These are phyloP conservation scores for Kwoniella pini DNA, from an alignment of 768 basidiomycete species.

Conservation along the genomic window DNA sequence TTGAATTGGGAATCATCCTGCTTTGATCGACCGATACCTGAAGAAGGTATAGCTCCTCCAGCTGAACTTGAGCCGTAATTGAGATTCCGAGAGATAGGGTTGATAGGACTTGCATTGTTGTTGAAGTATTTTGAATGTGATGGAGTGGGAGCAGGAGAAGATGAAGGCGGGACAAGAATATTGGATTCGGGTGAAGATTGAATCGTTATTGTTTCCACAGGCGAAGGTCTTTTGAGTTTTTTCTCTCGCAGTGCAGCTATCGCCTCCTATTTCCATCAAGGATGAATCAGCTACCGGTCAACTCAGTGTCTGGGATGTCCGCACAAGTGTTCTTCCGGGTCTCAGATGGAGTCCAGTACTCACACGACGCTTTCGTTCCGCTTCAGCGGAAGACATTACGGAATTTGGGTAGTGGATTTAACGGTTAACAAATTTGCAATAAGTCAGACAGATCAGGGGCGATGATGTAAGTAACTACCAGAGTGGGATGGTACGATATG, in stretches of 20 bases:
- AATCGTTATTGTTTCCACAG: neutral
- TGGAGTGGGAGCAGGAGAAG: constrained; percentile 21
- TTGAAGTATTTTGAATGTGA: neutral
- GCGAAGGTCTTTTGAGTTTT: constrained; percentile 9
- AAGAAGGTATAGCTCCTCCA: constrained; percentile 19
- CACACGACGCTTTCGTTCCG: constrained; percentile 25
- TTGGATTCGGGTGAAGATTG: constrained; percentile 20
- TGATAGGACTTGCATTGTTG: neutral
- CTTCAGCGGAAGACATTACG: constrained; percentile 26
- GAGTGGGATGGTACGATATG: too few relatives aligned
- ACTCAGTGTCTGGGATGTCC: too few relatives aligned
- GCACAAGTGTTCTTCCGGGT: too few relatives aligned
- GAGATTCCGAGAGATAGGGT: neutral
- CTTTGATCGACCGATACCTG: constrained; percentile 9
- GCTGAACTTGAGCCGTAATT: neutral
- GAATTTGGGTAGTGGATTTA: neutral
- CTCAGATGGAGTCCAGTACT: too few relatives aligned
- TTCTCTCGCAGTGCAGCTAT: constrained; percentile 17
- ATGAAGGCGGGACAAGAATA: constrained; percentile 25
- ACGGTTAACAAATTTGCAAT: too few relatives aligned
- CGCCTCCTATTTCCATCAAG: constrained; percentile 12
- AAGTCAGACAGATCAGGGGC: too few relatives aligned
- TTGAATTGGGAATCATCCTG: neutral
- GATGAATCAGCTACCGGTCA: too few relatives aligned
- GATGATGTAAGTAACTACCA: too few relatives aligned